phyloP scores from a whole-genome alignment of 805 yeast species.

The Starmera caribaea region DNA sequence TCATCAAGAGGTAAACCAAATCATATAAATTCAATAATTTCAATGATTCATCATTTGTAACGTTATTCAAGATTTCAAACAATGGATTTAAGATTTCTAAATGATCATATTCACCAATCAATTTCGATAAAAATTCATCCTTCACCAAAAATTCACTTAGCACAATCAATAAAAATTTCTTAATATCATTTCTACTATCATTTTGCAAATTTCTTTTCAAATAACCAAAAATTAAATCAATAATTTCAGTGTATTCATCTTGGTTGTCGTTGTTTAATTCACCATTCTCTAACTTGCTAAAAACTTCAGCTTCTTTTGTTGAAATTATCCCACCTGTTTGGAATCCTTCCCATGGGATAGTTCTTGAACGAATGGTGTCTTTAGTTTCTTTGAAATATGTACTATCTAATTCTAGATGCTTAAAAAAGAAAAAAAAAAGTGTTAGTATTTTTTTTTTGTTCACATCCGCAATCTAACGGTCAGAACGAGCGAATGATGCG shows the following conservation, averaged over 20 bases:
- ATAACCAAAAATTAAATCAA: constrained; percentile 30
- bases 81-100: constrained; percentile 43
- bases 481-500: too few species aligned
- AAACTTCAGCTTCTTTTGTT: constrained; percentile 49
- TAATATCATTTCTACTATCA: constrained; percentile 39
- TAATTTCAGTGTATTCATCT: constrained; percentile 43
- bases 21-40: constrained; percentile 46
- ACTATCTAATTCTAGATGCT: constrained; percentile 40
- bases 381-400: constrained; percentile 55
- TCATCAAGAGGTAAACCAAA: constrained; percentile 35
- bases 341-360: constrained; percentile 89
- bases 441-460: too few species aligned
- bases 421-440: too few species aligned
- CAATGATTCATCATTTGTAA: constrained; percentile 39
- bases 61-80: constrained; percentile 37
- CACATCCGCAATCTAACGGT: too few species aligned
- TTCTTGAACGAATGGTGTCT: constrained; percentile 61
- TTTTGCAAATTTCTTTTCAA: constrained; percentile 45
- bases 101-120: constrained; percentile 16
- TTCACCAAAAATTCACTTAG: constrained; percentile 41
- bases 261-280: constrained; percentile 25
- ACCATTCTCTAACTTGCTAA: constrained; percentile 24
- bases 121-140: constrained; percentile 28
- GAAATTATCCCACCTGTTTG: constrained; percentile 63
- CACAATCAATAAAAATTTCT: constrained; percentile 54